phyloP scores from a whole-genome alignment of 495 filamentous ascomycete species.

The Hypoxylon crocopeplum region DNA sequence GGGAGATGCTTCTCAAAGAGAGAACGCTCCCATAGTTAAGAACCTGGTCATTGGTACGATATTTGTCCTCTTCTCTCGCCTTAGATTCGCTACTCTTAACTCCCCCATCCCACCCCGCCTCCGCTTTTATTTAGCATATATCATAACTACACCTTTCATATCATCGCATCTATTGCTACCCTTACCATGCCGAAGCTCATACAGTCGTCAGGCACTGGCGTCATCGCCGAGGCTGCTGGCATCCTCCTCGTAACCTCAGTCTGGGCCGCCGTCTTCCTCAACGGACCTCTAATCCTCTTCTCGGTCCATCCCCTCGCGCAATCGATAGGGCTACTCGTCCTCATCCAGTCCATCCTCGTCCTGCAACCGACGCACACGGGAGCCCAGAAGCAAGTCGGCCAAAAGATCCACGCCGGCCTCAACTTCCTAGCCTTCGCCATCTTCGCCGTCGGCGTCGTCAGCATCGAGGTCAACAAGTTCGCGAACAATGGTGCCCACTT shows the following conservation, averaged over 20 bases:
- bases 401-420: constrained; percentile 69
- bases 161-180: background rate
- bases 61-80: constrained; percentile 1
- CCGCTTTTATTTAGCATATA: constrained; percentile 12
- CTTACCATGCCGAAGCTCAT: constrained; percentile 52
- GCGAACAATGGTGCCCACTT: constrained; percentile 68
- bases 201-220: constrained; percentile 52
- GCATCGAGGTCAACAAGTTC: constrained; percentile 87
- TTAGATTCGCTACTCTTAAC: constrained; percentile 1
- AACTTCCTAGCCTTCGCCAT: constrained; percentile 67
- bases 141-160: background rate
- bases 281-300: constrained; percentile 72
- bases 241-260: constrained; percentile 72
- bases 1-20: constrained; percentile 75
- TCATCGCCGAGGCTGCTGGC: constrained; percentile 46
- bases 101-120: background rate
- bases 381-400: constrained; percentile 73
- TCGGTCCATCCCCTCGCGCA: constrained; percentile 88
- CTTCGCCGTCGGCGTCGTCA: constrained; percentile 69
- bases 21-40: constrained; percentile 63
- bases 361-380: constrained; percentile 86
- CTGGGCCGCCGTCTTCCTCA: constrained; percentile 74
- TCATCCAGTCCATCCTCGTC: constrained; percentile 80
- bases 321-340: constrained; percentile 71
- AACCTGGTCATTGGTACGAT: constrained; percentile 80